These are phyloP conservation scores for Aspergillus costaricaensis DNA, from an alignment of 2,329 filamentous ascomycete genomes.

Conservation along the genomic window DNA sequence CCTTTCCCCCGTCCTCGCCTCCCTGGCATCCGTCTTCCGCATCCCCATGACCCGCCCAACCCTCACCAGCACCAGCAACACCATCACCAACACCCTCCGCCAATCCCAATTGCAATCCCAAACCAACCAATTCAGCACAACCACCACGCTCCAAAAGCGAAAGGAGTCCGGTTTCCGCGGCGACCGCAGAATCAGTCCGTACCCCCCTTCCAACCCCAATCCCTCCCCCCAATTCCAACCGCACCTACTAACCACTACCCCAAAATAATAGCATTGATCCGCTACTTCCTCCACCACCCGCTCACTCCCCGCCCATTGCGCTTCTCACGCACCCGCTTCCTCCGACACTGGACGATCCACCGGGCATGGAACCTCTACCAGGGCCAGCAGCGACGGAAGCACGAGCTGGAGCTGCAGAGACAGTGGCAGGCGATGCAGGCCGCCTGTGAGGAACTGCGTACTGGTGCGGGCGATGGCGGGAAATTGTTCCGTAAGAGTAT, in stretches of 20 bases:
- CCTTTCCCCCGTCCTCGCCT: slow-evolving; percentile 45
- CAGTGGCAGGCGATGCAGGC: slow-evolving; percentile 79
- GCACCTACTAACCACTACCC: slow-evolving; percentile 18
- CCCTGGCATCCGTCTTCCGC: slow-evolving; percentile 48
- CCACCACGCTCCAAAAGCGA: slow-evolving; percentile 35
- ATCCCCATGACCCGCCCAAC: slow-evolving; percentile 41
- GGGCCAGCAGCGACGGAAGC: slow-evolving; percentile 64
- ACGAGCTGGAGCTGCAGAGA: slow-evolving; percentile 72
- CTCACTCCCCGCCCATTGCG: slow-evolving; percentile 74
- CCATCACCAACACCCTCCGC: slow-evolving; percentile 17
- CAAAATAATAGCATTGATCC: slow-evolving; percentile 57
- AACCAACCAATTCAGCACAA: slow-evolving; percentile 28
- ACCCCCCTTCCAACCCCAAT: not conserved
- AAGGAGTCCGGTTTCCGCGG: slow-evolving; percentile 32
- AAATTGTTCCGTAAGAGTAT: slow-evolving; percentile 82
- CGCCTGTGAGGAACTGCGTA: slow-evolving; percentile 80
- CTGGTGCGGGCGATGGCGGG: slow-evolving; percentile 52
- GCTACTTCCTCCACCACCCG: slow-evolving; percentile 70
- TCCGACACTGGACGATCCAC: slow-evolving; percentile 99
- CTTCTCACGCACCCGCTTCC: slow-evolving; percentile 80
- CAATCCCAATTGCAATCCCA: too few relatives aligned
- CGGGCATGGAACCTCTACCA: slow-evolving; percentile 87
- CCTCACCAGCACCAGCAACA: slow-evolving; percentile 17
- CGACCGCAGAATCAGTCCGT: slow-evolving; percentile 51
- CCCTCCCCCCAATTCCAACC: slow-evolving; percentile 24